Evolutionary conservation across 1,284 basidiomycete species (phyloP), one percentile per base, ranked within the genome.

Genomic region (Prillingera fragicola): DNA sequence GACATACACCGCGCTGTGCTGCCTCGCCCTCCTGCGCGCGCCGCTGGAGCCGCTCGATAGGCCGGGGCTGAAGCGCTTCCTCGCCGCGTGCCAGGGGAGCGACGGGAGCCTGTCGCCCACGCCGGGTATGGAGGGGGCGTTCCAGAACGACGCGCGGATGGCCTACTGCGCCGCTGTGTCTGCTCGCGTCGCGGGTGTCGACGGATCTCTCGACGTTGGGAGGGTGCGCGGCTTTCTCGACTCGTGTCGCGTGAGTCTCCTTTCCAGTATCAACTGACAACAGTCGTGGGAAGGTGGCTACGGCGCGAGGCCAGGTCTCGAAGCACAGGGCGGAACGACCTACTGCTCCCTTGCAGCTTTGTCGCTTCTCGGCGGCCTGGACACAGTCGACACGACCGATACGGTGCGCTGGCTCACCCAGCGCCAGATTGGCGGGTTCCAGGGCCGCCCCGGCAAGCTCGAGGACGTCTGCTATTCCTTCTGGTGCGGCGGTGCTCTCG

Each of bases 221-320:
- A 28, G 25, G 37, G 43, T 32, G 6, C 14, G 26, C 10, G 25
- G 12, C 2, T 94, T 83, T 56, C 75, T 92, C 52, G 86, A 85
- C 0, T 85, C 89, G 8, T 61, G 84, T 80, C 8, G 32, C 25
- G 47, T 49, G 36, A 8, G 43, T 38, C 14, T 13, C 13, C 19
- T 8, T 21, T 33, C 39, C 35, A 27, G 34, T 34, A 4, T 21
- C n/a, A n/a, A n/a, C n/a, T n/a, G n/a, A n/a, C n/a, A n/a, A 2
- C 63, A 95, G 88, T 84, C 83, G 9, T 89, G 89, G 63, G 92
- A 97, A 75, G 91, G 91, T 18, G 91, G 87, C 0, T 97, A 88
- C 60, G 87, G 85, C 0, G 87, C 91, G 61, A 76, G 79, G 1
- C 83, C 87, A 0, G 78, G 76, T 25, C 79, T 83, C 31, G 94